Conservation (phyloP, 2,329 filamentous ascomycete genomes). For the Ophiostoma perfectum region DNA sequence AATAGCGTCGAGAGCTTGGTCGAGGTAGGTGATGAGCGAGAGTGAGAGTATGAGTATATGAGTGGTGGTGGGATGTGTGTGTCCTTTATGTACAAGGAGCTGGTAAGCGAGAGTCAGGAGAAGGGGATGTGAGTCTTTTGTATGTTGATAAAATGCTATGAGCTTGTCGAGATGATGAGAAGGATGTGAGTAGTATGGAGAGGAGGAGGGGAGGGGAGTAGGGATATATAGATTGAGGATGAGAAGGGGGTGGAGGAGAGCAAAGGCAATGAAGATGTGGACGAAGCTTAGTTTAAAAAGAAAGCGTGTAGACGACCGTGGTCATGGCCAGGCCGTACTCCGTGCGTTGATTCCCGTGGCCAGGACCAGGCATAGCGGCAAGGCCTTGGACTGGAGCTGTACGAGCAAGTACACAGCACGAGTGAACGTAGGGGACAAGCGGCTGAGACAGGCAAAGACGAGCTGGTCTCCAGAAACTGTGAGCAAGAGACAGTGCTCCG, state of each 20-base stretch:
- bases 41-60: too few relatives aligned
- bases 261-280: slow-evolving; percentile 16
- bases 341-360: neutral
- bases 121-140: too few relatives aligned
- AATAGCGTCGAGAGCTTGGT: too few relatives aligned
- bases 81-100: too few relatives aligned
- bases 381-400: neutral
- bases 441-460: slow-evolving; percentile 22
- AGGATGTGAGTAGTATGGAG: too few relatives aligned
- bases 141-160: too few relatives aligned
- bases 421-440: slow-evolving; percentile 7
- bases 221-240: neutral
- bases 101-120: too few relatives aligned
- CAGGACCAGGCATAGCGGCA: neutral
- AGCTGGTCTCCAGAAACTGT: slow-evolving; percentile 7
- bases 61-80: too few relatives aligned
- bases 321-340: neutral
- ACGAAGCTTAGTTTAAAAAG: slow-evolving; percentile 23
- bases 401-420: neutral
- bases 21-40: too few relatives aligned
- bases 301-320: slow-evolving; percentile 13
- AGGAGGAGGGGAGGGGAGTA: neutral
- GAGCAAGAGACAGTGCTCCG: neutral
- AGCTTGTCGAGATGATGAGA: too few relatives aligned
- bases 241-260: neutral